Evolutionary conservation across 2,329 filamentous ascomycete genomes (phyloP).

Genomic region (Coniochaeta hoffmannii): DNA sequence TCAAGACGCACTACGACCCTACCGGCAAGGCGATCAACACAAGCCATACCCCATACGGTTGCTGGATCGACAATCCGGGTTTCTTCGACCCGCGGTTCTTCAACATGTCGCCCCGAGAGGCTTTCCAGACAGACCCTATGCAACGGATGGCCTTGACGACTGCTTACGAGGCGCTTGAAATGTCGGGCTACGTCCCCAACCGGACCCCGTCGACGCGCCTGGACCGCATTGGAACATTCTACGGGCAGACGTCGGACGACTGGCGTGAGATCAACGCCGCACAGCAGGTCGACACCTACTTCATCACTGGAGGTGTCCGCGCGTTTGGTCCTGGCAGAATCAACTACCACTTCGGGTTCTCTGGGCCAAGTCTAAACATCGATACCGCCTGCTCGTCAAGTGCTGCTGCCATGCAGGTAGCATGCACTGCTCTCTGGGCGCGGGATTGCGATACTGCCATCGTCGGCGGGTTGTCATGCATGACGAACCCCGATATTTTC

Average conservation of each 20-base stretch:
- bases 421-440: conserved; percentile 65
- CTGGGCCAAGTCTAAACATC: conserved; percentile 62
- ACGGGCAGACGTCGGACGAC: conserved; percentile 69
- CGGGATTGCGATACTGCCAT: conserved; percentile 77
- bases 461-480: conserved; percentile 68
- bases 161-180: conserved; percentile 75
- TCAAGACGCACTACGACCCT: conserved; percentile 62
- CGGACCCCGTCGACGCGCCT: conserved; percentile 62
- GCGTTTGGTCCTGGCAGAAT: conserved; percentile 49
- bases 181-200: conserved; percentile 70
- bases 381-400: conserved; percentile 77
- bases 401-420: conserved; percentile 62
- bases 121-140: conserved; percentile 74
- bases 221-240: conserved; percentile 62
- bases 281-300: conserved; percentile 59
- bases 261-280: conserved; percentile 69
- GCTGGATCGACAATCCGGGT: conserved; percentile 67
- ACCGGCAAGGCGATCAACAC: conserved; percentile 70
- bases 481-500: conserved; percentile 78
- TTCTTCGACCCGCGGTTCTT: conserved; percentile 79
- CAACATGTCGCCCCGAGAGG: conserved; percentile 79
- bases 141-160: conserved; percentile 69
- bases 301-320: conserved; percentile 34
- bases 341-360: conserved; percentile 72
- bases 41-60: conserved; percentile 68